Conservation (phyloP, 345 rosid genomes). For the Cochlearia excelsa region DNA sequence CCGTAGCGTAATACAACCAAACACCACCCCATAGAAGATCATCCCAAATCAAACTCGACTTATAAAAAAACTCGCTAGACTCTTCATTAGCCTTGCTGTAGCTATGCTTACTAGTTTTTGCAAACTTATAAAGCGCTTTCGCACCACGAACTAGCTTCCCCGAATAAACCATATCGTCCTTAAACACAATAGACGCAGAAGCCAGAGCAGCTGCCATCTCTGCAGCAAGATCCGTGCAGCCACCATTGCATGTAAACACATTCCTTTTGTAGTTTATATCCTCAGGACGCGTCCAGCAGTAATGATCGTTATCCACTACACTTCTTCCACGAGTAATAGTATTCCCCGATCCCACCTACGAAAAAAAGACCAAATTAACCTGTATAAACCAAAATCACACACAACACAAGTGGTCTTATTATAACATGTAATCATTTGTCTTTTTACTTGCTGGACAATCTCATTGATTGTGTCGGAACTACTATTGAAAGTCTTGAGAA, state of each 20-base stretch:
- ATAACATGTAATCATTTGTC: neutral
- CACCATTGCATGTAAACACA: constrained; percentile 48
- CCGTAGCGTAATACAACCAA: constrained; percentile 94
- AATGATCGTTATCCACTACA: constrained; percentile 70
- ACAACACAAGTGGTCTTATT: too few species aligned
- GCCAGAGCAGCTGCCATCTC: constrained; percentile 99
- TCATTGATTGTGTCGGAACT: constrained; percentile 62
- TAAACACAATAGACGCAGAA: constrained; percentile 90
- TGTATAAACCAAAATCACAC: too few species aligned
- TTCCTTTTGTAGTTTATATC: constrained; percentile 84
- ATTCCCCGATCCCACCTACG: constrained; percentile 41
- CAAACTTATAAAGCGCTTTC: constrained; percentile 55
- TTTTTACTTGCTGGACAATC: constrained; percentile 52
- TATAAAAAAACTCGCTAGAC: constrained; percentile 45
- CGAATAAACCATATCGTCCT: constrained; percentile 84
- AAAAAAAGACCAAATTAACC: too few species aligned
- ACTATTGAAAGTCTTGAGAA: constrained; percentile 85
- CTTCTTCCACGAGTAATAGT: constrained; percentile 57
- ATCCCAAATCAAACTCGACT: constrained; percentile 85
- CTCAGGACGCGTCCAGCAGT: constrained; percentile 99
- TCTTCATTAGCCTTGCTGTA: constrained; percentile 47
- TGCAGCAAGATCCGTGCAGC: constrained; percentile 89
- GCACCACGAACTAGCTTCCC: constrained; percentile 94
- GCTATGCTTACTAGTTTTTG: constrained; percentile 68
- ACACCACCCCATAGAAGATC: constrained; percentile 95